These are phyloP conservation scores for Lactuca saligna DNA, from an alignment of 129 eudicot genomes.

Conservation along the genomic window DNA sequence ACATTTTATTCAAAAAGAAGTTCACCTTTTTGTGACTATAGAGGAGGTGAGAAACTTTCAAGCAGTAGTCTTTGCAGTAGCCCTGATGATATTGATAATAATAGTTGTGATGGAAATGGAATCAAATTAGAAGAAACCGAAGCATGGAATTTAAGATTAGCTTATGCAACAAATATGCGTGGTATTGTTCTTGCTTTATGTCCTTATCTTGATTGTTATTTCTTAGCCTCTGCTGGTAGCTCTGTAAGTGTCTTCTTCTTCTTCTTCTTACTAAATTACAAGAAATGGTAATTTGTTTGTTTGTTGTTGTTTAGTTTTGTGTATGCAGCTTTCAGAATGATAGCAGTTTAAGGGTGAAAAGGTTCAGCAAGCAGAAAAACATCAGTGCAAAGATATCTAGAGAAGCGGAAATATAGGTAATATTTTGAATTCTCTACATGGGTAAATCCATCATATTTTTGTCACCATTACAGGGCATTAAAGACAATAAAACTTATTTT, in stretches of 20 bases:
- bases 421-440: no score
- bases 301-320: no score
- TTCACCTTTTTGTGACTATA: slow-evolving; percentile 63
- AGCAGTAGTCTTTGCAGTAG: slow-evolving; percentile 76
- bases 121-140: slow-evolving; percentile 81
- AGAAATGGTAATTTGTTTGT: no score
- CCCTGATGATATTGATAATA: slow-evolving; percentile 62
- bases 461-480: no score
- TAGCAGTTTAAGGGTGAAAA: no score
- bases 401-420: slow-evolving; percentile 67
- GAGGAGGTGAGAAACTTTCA: slow-evolving; percentile 64
- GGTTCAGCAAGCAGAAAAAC: slow-evolving; percentile 57
- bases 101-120: slow-evolving; percentile 74
- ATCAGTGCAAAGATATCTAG: slow-evolving; percentile 64
- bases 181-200: slow-evolving; percentile 81
- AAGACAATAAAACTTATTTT: no score
- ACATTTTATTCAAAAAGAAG: slow-evolving; percentile 54
- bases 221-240: slow-evolving; percentile 91
- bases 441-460: no score
- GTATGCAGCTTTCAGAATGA: no score
- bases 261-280: background rate
- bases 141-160: slow-evolving; percentile 72
- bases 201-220: slow-evolving; percentile 76
- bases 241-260: slow-evolving; percentile 55
- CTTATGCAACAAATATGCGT: slow-evolving; percentile 56